Evolutionary conservation across 1,139 yeast genomes (phyloP).

Genomic region (Pichia sp.): DNA sequence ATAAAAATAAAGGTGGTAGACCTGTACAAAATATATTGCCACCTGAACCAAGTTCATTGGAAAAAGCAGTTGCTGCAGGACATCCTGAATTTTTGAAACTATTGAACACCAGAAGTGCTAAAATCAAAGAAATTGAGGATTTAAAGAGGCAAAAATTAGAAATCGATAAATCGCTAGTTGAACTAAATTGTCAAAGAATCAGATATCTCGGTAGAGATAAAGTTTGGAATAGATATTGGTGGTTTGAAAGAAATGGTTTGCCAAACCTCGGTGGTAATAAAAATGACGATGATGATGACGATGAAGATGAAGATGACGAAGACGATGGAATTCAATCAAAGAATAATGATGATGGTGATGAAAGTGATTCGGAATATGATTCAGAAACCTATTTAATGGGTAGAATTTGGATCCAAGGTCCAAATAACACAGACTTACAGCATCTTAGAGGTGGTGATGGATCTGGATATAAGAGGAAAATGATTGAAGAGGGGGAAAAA

Average conservation of each 20-base stretch:
- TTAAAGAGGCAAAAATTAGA: conserved; percentile 41
- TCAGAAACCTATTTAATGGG: conserved; percentile 76
- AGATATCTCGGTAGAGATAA: conserved; percentile 78
- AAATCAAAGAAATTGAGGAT: conserved; percentile 37
- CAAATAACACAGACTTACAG: conserved; percentile 55
- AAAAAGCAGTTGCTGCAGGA: conserved; percentile 39
- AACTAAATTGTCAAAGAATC: conserved; percentile 73
- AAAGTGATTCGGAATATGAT: conserved; percentile 27
- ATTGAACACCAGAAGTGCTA: conserved; percentile 38
- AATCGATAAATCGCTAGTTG: conserved; percentile 52
- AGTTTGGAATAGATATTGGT: conserved; percentile 83
- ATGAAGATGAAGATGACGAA: conserved; percentile 31
- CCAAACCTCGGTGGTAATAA: conserved; percentile 51
- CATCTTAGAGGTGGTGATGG: conserved; percentile 12
- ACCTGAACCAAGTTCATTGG: conserved; percentile 43
- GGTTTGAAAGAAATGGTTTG: conserved; percentile 86
- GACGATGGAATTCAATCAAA: conserved; percentile 25
- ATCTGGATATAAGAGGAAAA: conserved; percentile 45
- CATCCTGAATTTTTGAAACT: conserved; percentile 43
- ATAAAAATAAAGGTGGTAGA: conserved; percentile 30
- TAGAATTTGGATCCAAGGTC: conserved; percentile 90
- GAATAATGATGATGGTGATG: conserved; percentile 18
- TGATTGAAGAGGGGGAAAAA: conserved; percentile 59
- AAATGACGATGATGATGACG: conserved; percentile 35
- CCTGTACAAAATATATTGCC: conserved; percentile 26